A percentile compares a stretch with the other conserved stretches of the same genome.
These are phyloP conservation scores for Penicillium salamii DNA, from an alignment of 495 filamentous ascomycete species.

Conservation along the genomic window DNA sequence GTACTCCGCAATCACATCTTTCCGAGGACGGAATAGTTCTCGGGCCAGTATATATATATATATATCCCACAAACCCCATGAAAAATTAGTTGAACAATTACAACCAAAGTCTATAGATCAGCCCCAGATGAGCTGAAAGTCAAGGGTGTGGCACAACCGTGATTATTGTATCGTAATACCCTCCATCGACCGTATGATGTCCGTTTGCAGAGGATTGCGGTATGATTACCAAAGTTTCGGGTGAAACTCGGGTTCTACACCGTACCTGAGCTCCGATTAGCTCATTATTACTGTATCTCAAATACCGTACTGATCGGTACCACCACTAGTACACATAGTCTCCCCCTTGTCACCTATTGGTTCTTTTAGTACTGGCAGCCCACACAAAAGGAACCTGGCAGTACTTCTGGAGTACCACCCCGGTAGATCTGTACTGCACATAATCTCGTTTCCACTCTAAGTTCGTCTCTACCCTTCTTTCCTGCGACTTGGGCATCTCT, in stretches of 20 bases:
- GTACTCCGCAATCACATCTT: too few relatives aligned
- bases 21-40: too few relatives aligned
- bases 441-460: conserved; percentile 29
- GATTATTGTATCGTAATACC: neutral
- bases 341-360: conserved; percentile 12
- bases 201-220: neutral
- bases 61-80: too few relatives aligned
- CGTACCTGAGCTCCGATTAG: conserved; percentile 8
- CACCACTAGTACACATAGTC: neutral
- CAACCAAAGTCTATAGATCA: too few relatives aligned
- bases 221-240: conserved; percentile 15
- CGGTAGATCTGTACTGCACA: conserved; percentile 21
- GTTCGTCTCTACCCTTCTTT: conserved; percentile 22
- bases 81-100: too few relatives aligned
- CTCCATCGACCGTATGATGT: conserved; percentile 4
- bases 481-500: conserved; percentile 13
- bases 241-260: neutral
- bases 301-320: conserved; percentile 16
- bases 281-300: conserved; percentile 8
- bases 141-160: too few relatives aligned
- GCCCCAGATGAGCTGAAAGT: too few relatives aligned
- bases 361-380: conserved; percentile 12
- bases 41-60: too few relatives aligned
- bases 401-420: conserved; percentile 13
- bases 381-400: conserved; percentile 25